Percentiles rank a stretch among this genome's conserved stretches.
These are phyloP conservation scores for Fistulinella prunicolor DNA, from an alignment of 768 basidiomycete genomes.

Conservation along the genomic window DNA sequence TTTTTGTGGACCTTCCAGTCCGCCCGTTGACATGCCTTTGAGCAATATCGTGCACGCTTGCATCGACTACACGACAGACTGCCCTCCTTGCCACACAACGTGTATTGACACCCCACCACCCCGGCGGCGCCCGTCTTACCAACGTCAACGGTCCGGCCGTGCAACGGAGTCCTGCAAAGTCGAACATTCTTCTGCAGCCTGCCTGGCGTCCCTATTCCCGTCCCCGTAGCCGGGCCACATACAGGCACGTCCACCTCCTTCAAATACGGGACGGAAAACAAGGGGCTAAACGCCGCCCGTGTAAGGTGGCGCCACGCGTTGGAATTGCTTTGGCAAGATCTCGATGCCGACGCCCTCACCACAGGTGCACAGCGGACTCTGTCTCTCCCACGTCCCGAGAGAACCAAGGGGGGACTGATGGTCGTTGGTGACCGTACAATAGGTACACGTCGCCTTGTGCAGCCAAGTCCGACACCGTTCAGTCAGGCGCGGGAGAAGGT, in stretches of 20 bases:
- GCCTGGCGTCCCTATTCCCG: not conserved
- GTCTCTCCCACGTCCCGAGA: slow-evolving; percentile 29
- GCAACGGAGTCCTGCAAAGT: no score
- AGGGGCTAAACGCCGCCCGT: slow-evolving; percentile 50
- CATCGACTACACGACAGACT: slow-evolving; percentile 35
- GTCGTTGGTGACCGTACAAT: slow-evolving; percentile 12
- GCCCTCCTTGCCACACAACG: slow-evolving; percentile 2
- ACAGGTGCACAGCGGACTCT: slow-evolving; percentile 12
- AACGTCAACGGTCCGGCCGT: not conserved
- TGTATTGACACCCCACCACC: slow-evolving; percentile 5
- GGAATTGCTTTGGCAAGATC: slow-evolving; percentile 32
- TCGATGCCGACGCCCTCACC: slow-evolving; percentile 14
- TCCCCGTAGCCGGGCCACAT: not conserved
- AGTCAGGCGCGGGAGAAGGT: slow-evolving; percentile 47
- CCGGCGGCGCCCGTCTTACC: not conserved
- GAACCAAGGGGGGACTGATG: slow-evolving; percentile 21
- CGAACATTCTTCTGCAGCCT: not conserved
- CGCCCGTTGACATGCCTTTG: slow-evolving; percentile 37
- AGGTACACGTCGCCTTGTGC: slow-evolving; percentile 42
- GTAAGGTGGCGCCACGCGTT: slow-evolving; percentile 41
- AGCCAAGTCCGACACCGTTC: slow-evolving; percentile 56
- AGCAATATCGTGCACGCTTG: slow-evolving; percentile 40
- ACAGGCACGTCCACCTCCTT: slow-evolving; percentile 24
- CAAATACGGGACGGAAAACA: slow-evolving; percentile 51
- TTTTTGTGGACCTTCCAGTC: slow-evolving; percentile 14